phyloP scores from a whole-genome alignment of 2,329 filamentous ascomycete species.

The Blastomyces emzantsi region DNA sequence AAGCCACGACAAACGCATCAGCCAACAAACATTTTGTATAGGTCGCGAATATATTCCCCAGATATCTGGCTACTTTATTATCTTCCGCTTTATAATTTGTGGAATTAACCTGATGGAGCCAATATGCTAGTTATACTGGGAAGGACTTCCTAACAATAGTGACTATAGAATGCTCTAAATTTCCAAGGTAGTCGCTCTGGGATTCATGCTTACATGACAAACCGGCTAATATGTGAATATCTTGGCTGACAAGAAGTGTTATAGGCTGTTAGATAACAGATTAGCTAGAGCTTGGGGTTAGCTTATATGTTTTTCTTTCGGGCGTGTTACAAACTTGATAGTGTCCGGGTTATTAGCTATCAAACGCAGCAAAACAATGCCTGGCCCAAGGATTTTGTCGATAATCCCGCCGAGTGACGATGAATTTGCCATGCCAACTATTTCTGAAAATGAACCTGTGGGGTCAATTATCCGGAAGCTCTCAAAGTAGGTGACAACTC shows the following conservation, averaged over 20 bases:
- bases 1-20: not conserved
- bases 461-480: constrained; percentile 34
- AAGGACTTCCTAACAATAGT: not conserved
- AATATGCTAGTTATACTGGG: not conserved
- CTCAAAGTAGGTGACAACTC: constrained; percentile 24
- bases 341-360: not conserved
- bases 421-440: constrained; percentile 32
- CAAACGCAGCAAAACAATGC: not conserved
- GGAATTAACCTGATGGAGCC: not conserved
- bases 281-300: not conserved
- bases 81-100: not conserved
- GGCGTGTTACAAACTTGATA: not conserved
- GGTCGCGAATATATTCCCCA: not conserved
- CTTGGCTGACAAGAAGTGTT: not conserved
- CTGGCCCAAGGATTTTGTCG: constrained; percentile 10
- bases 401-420: constrained; percentile 18
- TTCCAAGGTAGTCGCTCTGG: not conserved
- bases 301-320: not conserved
- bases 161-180: not conserved
- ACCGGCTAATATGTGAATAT: not conserved
- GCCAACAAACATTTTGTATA: not conserved
- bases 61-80: not conserved
- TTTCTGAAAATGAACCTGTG: constrained; percentile 34
- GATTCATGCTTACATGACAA: not conserved
- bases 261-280: not conserved